phyloP scores from a whole-genome alignment of 108 stramenopile species.

The Nannochloropsis gaditana region DNA sequence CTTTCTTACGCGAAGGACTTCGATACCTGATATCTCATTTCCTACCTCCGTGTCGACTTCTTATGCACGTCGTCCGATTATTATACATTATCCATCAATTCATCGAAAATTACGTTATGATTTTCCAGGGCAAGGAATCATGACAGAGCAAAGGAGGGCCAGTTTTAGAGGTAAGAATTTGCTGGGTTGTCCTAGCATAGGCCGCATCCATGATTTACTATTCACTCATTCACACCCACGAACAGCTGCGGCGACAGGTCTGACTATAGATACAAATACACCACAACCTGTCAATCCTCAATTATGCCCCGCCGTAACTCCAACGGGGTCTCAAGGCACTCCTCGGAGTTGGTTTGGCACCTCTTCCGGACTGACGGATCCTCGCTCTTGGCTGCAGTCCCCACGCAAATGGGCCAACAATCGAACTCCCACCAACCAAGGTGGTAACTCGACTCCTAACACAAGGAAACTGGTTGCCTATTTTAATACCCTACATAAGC shows the following conservation, averaged over 20 bases:
- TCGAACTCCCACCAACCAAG: constrained; percentile 10
- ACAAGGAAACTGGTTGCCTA: background rate
- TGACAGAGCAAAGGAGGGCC: background rate
- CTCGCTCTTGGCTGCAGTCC: constrained; percentile 16
- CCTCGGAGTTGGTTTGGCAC: background rate
- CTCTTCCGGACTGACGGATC: background rate
- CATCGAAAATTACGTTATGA: no score
- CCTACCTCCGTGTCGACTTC: no score
- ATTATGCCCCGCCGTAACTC: background rate
- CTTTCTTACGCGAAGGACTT: no score
- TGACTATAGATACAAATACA: constrained; percentile 17
- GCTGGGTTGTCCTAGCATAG: background rate
- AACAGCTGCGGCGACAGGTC: background rate
- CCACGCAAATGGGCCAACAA: constrained; percentile 9
- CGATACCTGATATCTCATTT: no score
- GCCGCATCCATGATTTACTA: background rate
- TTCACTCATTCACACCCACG: background rate
- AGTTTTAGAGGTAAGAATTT: background rate
- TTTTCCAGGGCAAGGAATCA: background rate
- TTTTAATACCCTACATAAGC: background rate
- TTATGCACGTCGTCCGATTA: no score
- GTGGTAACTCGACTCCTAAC: background rate
- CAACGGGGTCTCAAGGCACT: background rate
- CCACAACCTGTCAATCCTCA: background rate
- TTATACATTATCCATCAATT: no score